Evolutionary conservation across 805 yeast genomes (phyloP).

Genomic region (Cyberlindnera suaveolens): DNA sequence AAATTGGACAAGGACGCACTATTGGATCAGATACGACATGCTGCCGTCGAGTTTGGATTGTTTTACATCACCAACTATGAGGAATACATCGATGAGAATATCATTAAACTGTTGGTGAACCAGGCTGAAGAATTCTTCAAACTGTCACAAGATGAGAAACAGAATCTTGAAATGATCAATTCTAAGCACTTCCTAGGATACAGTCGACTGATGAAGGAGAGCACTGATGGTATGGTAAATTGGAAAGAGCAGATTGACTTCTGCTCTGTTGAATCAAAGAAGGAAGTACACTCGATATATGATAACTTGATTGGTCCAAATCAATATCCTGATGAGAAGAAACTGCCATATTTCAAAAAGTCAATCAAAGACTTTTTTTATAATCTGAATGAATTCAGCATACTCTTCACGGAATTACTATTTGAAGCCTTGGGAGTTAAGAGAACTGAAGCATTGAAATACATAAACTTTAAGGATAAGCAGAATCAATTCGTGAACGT

Average conservation of each 20-base stretch:
- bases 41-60: conserved; percentile 40
- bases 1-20: conserved; percentile 3
- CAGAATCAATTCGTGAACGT: conserved; percentile 25
- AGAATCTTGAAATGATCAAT: conserved; percentile 32
- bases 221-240: conserved; percentile 35
- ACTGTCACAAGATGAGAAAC: conserved; percentile 31
- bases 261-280: conserved; percentile 39
- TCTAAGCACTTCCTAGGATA: conserved; percentile 41
- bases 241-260: conserved; percentile 44
- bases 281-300: conserved; percentile 24
- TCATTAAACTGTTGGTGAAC: conserved; percentile 23
- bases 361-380: conserved; percentile 29
- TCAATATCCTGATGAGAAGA: conserved; percentile 32
- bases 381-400: conserved; percentile 40
- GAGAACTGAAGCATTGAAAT: conserved; percentile 36
- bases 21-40: conserved; percentile 37
- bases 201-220: conserved; percentile 37
- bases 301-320: conserved; percentile 39
- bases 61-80: conserved; percentile 36
- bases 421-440: conserved; percentile 50
- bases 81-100: conserved; percentile 31
- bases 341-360: conserved; percentile 30
- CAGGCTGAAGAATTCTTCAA: conserved; percentile 33
- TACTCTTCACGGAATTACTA: conserved; percentile 37
- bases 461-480: conserved; percentile 37